Conservation (phyloP, 164 flowering plant species). For the Vitis rupestris region DNA sequence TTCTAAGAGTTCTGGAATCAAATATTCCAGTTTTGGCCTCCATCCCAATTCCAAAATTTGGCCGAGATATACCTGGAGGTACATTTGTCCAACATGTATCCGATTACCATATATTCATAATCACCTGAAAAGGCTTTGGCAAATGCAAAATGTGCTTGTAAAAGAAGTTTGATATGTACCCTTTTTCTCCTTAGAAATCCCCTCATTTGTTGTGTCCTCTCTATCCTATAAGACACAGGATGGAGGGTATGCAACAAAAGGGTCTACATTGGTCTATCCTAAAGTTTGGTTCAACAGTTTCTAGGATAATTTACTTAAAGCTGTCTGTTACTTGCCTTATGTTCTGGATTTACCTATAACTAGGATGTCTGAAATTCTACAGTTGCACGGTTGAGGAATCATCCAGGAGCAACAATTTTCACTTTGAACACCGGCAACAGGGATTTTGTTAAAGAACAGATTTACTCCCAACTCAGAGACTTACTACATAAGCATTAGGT, state of each 20-base stretch:
- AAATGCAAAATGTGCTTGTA: no score
- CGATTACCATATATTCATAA: not conserved
- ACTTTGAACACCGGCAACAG: constrained; percentile 53
- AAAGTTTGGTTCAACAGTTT: no score
- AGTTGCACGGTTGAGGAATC: constrained; percentile 81
- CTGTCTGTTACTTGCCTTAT: not conserved
- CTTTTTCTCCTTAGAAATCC: no score
- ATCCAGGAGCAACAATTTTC: constrained; percentile 61
- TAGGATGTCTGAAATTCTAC: constrained; percentile 16
- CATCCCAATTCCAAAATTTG: constrained; percentile 67
- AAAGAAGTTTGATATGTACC: no score
- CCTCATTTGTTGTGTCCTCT: no score
- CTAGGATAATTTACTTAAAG: no score
- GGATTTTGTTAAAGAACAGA: constrained; percentile 48
- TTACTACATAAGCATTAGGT: constrained; percentile 30
- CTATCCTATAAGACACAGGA: no score
- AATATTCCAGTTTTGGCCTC: constrained; percentile 77
- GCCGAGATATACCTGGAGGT: constrained; percentile 89
- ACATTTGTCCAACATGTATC: not conserved
- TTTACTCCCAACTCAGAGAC: constrained; percentile 41
- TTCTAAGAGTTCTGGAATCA: constrained; percentile 64
- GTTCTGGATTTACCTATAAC: not conserved
- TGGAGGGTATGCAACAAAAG: no score
- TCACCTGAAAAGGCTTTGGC: no score
- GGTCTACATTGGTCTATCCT: no score